Base-by-base conservation (phyloP, 805 yeast genomes). In the Zygosaccharomyces gambellarensis region DNA sequence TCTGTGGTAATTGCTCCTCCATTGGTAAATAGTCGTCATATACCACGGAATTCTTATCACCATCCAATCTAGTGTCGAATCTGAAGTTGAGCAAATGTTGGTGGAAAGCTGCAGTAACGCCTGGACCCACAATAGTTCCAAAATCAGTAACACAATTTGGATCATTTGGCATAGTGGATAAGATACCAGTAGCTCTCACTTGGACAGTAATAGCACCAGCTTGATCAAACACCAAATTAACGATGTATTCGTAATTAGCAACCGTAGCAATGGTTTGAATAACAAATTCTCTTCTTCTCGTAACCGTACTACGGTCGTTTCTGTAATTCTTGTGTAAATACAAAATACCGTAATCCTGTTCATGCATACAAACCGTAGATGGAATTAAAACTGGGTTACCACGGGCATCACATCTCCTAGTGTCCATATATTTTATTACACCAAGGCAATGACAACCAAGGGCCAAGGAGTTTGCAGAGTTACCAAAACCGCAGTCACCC, bases 381-480 rank as follows among this genome's bases (percentile, higher is more conserved):
- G 86, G 83, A 53, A 83, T 71, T 47, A 81, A 70, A 45, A 71
- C 72, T 50, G 87, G 83, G 51, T 77, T 79, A 70, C 90, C 92
- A 40, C 73, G 72, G 46, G 77, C 72, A 60, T 78, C 74, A 52
- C 77, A 71, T 58, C 81, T 77, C 52, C 74, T 67, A 52, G 82
- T 80, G 62, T 85, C 88, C 62, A 85, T 65, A 73, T 86, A 86
- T 67, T 83, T 80, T 67, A 86, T 85, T 52, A 81, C 80, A 59
- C 94, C 94, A 43, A 85, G 74, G 76, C 94, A 86, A 72, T 85
- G 90, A 70, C 94, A 86, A 47, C 94, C 94, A 54, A 85, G 75
- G 43, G 70, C 74, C 62, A 86, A 75, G 45, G 78, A 76, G 71
- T 86, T 84, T 55, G 86, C 90, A 53, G 75, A 78, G 55, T 74